Conservation (phyloP, 2,329 filamentous ascomycete genomes). For the Phoma herbarum region DNA sequence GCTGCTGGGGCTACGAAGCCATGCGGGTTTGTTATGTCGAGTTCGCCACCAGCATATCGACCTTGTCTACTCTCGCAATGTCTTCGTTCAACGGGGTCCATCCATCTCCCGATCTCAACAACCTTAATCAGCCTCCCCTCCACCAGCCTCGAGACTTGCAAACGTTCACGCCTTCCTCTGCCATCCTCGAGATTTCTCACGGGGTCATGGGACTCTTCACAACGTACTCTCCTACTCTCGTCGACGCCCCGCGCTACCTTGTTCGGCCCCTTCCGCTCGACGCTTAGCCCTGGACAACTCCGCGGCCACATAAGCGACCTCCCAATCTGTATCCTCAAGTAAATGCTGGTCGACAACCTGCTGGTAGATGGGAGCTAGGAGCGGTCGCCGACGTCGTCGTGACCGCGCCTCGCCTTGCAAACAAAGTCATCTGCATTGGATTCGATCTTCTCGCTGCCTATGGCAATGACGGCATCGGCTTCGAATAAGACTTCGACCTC, state of each 20-base stretch:
- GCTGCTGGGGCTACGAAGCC: not conserved
- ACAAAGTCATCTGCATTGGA: not conserved
- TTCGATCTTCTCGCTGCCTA: not conserved
- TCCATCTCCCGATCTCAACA: no score
- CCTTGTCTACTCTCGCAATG: not conserved
- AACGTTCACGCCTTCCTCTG: not conserved
- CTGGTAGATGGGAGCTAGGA: not conserved
- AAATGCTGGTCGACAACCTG: not conserved
- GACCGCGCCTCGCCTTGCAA: not conserved
- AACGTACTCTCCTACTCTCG: not conserved
- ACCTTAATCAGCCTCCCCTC: no score
- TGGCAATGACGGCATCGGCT: not conserved
- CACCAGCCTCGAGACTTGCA: not conserved
- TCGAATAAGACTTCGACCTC: not conserved
- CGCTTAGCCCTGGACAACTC: not conserved
- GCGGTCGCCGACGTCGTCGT: not conserved
- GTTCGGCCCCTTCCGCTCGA: not conserved
- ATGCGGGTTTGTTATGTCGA: not conserved
- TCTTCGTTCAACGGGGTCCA: no score
- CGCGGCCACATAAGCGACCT: slow-evolving; percentile 1
- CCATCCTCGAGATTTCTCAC: not conserved
- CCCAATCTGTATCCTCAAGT: not conserved
- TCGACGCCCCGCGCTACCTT: not conserved
- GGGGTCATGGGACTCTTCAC: not conserved
- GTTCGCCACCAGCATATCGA: not conserved